phyloP scores from a whole-genome alignment of 2,329 filamentous ascomycete species.

The Ophiostoma piceae region DNA sequence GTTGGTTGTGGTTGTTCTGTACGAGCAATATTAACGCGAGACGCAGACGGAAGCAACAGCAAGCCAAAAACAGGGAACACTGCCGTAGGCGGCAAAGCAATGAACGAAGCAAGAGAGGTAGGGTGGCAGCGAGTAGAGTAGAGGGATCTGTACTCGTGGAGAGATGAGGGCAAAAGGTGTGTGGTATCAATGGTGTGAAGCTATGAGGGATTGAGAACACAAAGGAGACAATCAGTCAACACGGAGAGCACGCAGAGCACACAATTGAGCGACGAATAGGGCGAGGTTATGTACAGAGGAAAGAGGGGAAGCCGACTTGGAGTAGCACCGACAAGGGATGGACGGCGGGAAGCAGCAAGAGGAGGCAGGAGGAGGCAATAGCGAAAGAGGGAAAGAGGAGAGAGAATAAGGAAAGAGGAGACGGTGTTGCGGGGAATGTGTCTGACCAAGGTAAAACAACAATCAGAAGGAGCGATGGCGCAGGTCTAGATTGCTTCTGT shows the following conservation, averaged over 20 bases:
- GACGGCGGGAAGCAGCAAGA: background rate
- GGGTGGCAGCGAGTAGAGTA: background rate
- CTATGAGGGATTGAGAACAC: background rate
- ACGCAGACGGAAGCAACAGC: background rate
- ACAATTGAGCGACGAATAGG: slow-evolving; percentile 11
- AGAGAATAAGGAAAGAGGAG: background rate
- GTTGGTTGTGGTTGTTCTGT: background rate
- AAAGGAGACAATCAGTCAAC: background rate
- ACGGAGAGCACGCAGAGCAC: background rate
- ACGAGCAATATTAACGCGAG: background rate
- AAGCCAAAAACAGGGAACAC: background rate
- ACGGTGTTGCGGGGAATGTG: slow-evolving; percentile 7
- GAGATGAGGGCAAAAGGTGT: background rate
- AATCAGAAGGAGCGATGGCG: background rate
- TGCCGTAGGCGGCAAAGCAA: background rate
- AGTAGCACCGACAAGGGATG: slow-evolving; percentile 6
- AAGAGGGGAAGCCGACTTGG: slow-evolving; percentile 12
- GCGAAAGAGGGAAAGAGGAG: background rate
- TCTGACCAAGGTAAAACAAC: background rate
- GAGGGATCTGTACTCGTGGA: background rate
- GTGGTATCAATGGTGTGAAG: background rate
- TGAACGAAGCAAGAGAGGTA: background rate
- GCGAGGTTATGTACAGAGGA: background rate
- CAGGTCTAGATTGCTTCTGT: background rate
- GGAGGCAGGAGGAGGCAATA: background rate